These are phyloP conservation scores for Lodderomyces oxycetoniae DNA, from an alignment of 1,139 yeast species.

Conservation along the genomic window DNA sequence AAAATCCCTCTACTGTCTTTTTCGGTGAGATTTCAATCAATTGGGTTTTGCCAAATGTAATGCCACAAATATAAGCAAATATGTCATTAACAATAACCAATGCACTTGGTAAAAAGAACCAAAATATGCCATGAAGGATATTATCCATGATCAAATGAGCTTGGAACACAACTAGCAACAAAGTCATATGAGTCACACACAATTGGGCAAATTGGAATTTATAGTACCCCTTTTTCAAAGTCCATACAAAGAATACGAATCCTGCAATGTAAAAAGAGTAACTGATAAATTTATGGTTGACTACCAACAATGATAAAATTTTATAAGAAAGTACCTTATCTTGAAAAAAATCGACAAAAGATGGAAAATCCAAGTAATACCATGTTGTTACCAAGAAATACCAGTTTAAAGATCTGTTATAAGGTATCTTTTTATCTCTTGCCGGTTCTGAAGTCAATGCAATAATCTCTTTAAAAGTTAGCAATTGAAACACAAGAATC, in stretches of 20 bases:
- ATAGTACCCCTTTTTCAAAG: slow-evolving; percentile 83
- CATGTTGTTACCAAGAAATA: slow-evolving; percentile 75
- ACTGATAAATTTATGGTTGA: slow-evolving; percentile 78
- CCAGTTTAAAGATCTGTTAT: slow-evolving; percentile 87
- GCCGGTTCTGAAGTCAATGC: slow-evolving; percentile 82
- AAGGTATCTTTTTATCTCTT: slow-evolving; percentile 74
- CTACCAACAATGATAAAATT: slow-evolving; percentile 38
- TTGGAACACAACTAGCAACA: slow-evolving; percentile 86
- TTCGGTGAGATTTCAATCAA: slow-evolving; percentile 92
- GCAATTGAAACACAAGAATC: slow-evolving; percentile 69
- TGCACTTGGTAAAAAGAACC: slow-evolving; percentile 92
- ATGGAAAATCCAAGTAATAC: slow-evolving; percentile 85
- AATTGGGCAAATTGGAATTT: slow-evolving; percentile 92
- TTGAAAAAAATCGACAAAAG: slow-evolving; percentile 60
- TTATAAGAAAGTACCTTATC: slow-evolving; percentile 41
- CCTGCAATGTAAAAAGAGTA: slow-evolving; percentile 85
- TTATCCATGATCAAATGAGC: slow-evolving; percentile 90
- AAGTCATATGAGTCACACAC: slow-evolving; percentile 91
- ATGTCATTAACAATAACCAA: slow-evolving; percentile 92
- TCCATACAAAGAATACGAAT: slow-evolving; percentile 82
- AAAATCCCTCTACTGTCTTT: slow-evolving; percentile 94
- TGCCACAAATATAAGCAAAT: slow-evolving; percentile 95
- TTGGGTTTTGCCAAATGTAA: slow-evolving; percentile 91
- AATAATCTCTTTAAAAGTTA: slow-evolving; percentile 88
- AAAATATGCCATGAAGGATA: slow-evolving; percentile 82